Evolutionary conservation across 805 yeast species (phyloP).

Genomic region (Lachancea thermotolerans): DNA sequence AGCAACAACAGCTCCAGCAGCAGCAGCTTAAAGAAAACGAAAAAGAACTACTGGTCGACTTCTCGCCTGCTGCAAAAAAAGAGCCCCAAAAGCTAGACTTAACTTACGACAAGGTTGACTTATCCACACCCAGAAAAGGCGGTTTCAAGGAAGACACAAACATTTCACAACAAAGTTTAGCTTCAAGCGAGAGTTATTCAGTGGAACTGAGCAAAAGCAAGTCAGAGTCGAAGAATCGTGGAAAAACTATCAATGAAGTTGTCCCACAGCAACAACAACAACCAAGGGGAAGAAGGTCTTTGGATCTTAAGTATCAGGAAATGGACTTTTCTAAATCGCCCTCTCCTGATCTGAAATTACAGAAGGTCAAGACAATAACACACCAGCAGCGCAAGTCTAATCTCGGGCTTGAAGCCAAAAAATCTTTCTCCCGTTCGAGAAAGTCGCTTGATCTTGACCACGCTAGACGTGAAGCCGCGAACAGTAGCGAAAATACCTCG

Average conservation of each 20-base stretch:
- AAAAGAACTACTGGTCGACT: slow-evolving; percentile 11
- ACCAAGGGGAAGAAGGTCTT: slow-evolving; percentile 13
- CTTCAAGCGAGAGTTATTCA: slow-evolving; percentile 27
- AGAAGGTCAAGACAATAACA: neutral
- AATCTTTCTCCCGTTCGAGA: slow-evolving; percentile 23
- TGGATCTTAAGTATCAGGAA: slow-evolving; percentile 25
- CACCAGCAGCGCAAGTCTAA: slow-evolving; percentile 5
- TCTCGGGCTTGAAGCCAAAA: slow-evolving; percentile 11
- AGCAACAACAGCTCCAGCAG: slow-evolving; percentile 2
- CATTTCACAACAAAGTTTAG: slow-evolving; percentile 11
- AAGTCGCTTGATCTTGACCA: slow-evolving; percentile 28
- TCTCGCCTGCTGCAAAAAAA: slow-evolving; percentile 11
- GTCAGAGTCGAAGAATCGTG: neutral
- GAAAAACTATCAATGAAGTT: neutral
- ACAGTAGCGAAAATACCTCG: slow-evolving; percentile 10
- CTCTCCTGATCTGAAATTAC: slow-evolving; percentile 11
- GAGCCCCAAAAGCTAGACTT: slow-evolving; percentile 7
- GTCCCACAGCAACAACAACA: neutral
- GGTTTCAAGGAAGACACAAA: slow-evolving; percentile 7
- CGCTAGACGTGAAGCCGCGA: slow-evolving; percentile 20
- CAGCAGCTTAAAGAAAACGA: slow-evolving; percentile 4
- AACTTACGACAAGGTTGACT: slow-evolving; percentile 9
- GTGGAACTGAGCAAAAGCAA: slow-evolving; percentile 13
- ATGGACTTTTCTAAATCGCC: slow-evolving; percentile 14
- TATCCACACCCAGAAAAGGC: slow-evolving; percentile 8